phyloP scores from a whole-genome alignment of 495 filamentous ascomycete species.

The Neurospora intermedia region DNA sequence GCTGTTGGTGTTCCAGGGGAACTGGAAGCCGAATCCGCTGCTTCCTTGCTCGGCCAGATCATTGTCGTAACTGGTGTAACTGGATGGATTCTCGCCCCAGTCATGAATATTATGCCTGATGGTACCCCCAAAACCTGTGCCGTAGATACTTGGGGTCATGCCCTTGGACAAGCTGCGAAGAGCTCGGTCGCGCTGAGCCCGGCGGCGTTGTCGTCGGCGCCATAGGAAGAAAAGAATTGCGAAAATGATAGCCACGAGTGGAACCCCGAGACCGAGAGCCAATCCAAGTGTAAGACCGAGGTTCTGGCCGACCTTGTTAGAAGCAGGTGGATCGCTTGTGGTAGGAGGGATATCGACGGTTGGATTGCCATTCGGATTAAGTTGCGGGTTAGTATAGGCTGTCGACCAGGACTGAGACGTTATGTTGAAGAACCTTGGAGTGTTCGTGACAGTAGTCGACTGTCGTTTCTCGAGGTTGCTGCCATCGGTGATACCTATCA shows the following conservation, averaged over 20 bases:
- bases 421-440: constrained; percentile 65
- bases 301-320: constrained; percentile 14
- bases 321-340: background rate
- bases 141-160: constrained; percentile 7
- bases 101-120: constrained; percentile 10
- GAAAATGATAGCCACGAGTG: constrained; percentile 42
- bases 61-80: constrained; percentile 16
- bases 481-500: background rate
- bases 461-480: constrained; percentile 13
- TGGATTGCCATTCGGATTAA: background rate
- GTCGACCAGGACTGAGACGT: constrained; percentile 61
- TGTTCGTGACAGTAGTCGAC: constrained; percentile 25
- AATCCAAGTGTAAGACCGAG: constrained; percentile 46
- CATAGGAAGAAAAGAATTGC: constrained; percentile 44
- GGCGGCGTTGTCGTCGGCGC: constrained; percentile 36
- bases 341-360: background rate
- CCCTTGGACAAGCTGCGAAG: constrained; percentile 31
- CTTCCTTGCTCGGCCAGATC: constrained; percentile 40
- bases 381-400: constrained; percentile 51
- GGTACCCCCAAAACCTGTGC: constrained; percentile 13
- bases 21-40: constrained; percentile 8
- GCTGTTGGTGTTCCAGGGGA: constrained; percentile 21
- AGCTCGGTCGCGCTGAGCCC: constrained; percentile 25
- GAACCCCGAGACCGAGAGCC: constrained; percentile 65
- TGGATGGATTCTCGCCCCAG: background rate